Evolutionary conservation across 225 moss, liverwort and hornwort species (phyloP).

Genomic region (Anthoceros angustus): DNA sequence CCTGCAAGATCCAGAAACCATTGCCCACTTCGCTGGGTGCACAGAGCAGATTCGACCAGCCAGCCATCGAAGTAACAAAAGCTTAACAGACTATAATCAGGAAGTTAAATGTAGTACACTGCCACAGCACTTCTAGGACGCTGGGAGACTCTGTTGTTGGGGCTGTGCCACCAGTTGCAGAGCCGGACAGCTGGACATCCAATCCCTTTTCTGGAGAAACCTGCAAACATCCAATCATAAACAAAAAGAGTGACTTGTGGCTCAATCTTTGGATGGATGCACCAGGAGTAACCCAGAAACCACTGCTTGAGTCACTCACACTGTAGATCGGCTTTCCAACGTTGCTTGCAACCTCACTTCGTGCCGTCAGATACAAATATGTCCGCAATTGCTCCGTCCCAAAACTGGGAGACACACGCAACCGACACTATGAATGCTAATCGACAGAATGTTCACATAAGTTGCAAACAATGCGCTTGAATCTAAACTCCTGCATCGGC

Average conservation of each 20-base stretch:
- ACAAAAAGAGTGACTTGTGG: not conserved
- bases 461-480: no score
- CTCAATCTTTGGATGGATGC: not conserved
- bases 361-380: not conserved
- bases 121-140: constrained; percentile 59
- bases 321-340: not conserved
- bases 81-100: not conserved
- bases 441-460: no score
- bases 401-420: not conserved
- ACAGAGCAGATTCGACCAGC: not conserved
- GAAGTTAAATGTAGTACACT: constrained; percentile 31
- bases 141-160: constrained; percentile 69
- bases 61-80: not conserved
- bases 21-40: not conserved
- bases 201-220: constrained; percentile 49
- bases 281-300: not conserved
- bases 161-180: constrained; percentile 34
- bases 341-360: not conserved
- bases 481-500: no score
- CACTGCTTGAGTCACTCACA: not conserved
- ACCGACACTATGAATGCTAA: not conserved
- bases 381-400: not conserved
- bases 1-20: constrained; percentile 29
- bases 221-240: constrained; percentile 16
- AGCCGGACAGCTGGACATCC: constrained; percentile 39